Conservation (phyloP, 208 protist species). For the Trypanosoma avium region DNA sequence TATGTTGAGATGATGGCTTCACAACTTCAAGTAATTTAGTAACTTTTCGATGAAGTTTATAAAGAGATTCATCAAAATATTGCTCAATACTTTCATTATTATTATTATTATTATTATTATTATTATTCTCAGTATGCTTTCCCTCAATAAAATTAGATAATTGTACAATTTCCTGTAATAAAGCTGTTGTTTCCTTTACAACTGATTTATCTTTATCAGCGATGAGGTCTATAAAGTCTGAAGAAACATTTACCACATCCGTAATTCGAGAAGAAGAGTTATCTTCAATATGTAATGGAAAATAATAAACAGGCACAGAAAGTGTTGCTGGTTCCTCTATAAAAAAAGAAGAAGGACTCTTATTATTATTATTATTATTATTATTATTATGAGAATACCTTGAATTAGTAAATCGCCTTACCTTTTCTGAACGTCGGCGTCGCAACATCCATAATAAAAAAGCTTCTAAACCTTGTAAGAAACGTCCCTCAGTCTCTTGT, state of each 20-base stretch:
- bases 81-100: not conserved
- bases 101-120: not conserved
- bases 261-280: slow-evolving; percentile 35
- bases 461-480: slow-evolving; percentile 12
- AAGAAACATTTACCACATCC: slow-evolving; percentile 23
- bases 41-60: not conserved
- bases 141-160: slow-evolving; percentile 3
- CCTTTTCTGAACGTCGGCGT: not conserved
- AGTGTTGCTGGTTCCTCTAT: slow-evolving; percentile 14
- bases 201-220: slow-evolving; percentile 22
- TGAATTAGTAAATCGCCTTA: not conserved
- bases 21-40: not conserved
- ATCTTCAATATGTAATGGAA: slow-evolving; percentile 37
- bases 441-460: slow-evolving; percentile 21
- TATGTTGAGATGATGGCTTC: not conserved
- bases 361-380: not conserved
- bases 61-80: not conserved
- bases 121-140: not conserved
- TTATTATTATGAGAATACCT: not conserved
- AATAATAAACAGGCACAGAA: slow-evolving; percentile 50
- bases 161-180: slow-evolving; percentile 18
- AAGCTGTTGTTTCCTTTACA: slow-evolving; percentile 12
- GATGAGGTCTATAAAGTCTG: slow-evolving; percentile 31
- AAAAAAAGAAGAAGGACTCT: not conserved
- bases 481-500: slow-evolving; percentile 9